These are phyloP conservation scores for Cyclanthera cordifolia DNA, from an alignment of 306 rosid species.

Conservation along the genomic window DNA sequence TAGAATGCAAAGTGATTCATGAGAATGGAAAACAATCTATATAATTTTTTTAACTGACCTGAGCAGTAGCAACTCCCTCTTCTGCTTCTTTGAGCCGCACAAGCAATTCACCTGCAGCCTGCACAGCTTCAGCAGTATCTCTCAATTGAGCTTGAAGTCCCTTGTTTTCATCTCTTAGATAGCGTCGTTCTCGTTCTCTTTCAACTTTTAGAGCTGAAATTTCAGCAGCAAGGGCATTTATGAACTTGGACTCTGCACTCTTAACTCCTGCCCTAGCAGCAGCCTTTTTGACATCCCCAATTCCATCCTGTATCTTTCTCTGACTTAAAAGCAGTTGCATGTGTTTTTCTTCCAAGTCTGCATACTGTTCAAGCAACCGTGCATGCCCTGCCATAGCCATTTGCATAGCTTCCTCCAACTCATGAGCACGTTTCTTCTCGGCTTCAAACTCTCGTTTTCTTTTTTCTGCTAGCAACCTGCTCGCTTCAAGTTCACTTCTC, in stretches of 20 bases:
- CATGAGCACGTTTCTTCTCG: slow-evolving; percentile 74
- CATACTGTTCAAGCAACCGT: slow-evolving; percentile 78
- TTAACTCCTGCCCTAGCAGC: slow-evolving; percentile 85
- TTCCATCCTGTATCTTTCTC: slow-evolving; percentile 74
- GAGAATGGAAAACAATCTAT: not conserved
- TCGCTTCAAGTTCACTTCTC: slow-evolving; percentile 73
- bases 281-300: slow-evolving; percentile 88
- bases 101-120: slow-evolving; percentile 96
- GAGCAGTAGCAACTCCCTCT: slow-evolving; percentile 59
- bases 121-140: slow-evolving; percentile 97
- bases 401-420: slow-evolving; percentile 80
- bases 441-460: slow-evolving; percentile 59
- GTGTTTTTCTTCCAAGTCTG: slow-evolving; percentile 95
- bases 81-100: slow-evolving; percentile 89
- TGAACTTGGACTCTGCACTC: slow-evolving; percentile 88
- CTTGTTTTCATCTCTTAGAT: slow-evolving; percentile 72
- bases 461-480: slow-evolving; percentile 56
- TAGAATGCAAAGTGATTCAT: too few species aligned
- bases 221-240: slow-evolving; percentile 93
- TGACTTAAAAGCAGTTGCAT: slow-evolving; percentile 82
- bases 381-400: slow-evolving; percentile 86
- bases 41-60: slow-evolving; percentile 35
- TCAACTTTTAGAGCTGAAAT: slow-evolving; percentile 73
- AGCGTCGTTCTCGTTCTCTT: slow-evolving; percentile 74
- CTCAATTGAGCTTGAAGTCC: slow-evolving; percentile 90